These are phyloP conservation scores for Friedmanniomyces simplex DNA, from an alignment of 495 filamentous ascomycete species.

Conservation along the genomic window DNA sequence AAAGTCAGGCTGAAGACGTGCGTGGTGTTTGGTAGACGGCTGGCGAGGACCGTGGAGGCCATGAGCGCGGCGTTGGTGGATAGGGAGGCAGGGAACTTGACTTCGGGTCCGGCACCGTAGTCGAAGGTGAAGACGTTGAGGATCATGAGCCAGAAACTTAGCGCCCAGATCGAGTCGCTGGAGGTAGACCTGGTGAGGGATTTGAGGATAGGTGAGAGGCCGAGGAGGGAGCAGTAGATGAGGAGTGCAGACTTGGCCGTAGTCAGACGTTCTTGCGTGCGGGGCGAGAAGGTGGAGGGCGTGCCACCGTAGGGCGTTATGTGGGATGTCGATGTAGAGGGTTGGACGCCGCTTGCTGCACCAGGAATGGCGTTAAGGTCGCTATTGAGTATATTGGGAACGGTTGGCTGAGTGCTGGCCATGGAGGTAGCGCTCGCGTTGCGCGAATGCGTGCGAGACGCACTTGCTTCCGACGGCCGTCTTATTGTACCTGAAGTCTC, in stretches of 20 bases:
- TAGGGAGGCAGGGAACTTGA: conserved; percentile 71
- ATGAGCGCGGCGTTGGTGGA: conserved; percentile 93
- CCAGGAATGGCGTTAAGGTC: not conserved
- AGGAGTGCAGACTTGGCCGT: conserved; percentile 84
- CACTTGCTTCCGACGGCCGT: not conserved
- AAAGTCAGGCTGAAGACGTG: conserved; percentile 93
- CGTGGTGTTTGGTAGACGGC: conserved; percentile 72
- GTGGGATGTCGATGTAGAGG: not conserved
- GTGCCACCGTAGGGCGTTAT: conserved; percentile 24
- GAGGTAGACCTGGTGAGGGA: conserved; percentile 85
- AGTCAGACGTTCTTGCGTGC: conserved; percentile 55
- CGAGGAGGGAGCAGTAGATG: conserved; percentile 84
- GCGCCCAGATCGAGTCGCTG: conserved; percentile 89
- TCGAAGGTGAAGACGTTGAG: conserved; percentile 98
- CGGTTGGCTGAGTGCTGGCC: not conserved
- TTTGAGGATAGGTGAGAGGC: conserved; percentile 86
- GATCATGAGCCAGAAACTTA: conserved; percentile 82
- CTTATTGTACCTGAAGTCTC: conserved; percentile 2
- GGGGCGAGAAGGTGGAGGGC: conserved; percentile 40
- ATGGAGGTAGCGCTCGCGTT: conserved; percentile 13
- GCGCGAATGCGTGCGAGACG: conserved; percentile 9
- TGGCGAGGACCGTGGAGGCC: conserved; percentile 86
- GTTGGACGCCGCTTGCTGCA: not conserved
- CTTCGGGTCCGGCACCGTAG: conserved; percentile 62
- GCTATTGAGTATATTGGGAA: not conserved